Evolutionary conservation across 768 basidiomycete genomes (phyloP).

Genomic region (Naganishia vaughanmartiniae): DNA sequence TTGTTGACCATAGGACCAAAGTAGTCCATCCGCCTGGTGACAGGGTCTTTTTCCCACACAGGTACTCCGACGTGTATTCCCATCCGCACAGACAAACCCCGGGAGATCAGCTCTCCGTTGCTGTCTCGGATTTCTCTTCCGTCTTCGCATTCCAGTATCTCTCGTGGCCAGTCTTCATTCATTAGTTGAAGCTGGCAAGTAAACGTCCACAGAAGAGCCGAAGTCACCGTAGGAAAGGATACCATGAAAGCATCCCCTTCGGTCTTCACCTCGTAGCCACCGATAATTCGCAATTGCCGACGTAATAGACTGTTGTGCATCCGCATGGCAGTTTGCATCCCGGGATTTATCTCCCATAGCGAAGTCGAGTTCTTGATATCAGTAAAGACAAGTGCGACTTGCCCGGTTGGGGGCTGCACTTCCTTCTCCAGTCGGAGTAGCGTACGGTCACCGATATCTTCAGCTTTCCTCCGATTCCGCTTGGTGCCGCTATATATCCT

Average conservation of each 20-base stretch:
- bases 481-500: constrained; percentile 31
- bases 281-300: constrained; percentile 78
- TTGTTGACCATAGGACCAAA: constrained; percentile 96
- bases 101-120: constrained; percentile 67
- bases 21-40: constrained; percentile 95
- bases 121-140: constrained; percentile 73
- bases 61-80: constrained; percentile 91
- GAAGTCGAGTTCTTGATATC: constrained; percentile 96
- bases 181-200: constrained; percentile 80
- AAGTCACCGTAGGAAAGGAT: constrained; percentile 82
- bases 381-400: constrained; percentile 91
- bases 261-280: constrained; percentile 98
- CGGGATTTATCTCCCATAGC: constrained; percentile 91
- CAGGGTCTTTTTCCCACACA: constrained; percentile 83
- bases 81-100: constrained; percentile 93
- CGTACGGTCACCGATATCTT: constrained; percentile 52
- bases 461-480: constrained; percentile 41
- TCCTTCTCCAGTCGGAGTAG: constrained; percentile 63
- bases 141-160: constrained; percentile 88
- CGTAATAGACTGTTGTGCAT: constrained; percentile 84
- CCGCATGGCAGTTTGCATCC: constrained; percentile 90
- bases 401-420: constrained; percentile 78
- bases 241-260: constrained; percentile 99
- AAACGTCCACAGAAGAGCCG: constrained; percentile 86
- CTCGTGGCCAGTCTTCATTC: constrained; percentile 81